Conservation (phyloP, 2,329 filamentous ascomycete species). For the Sporothrix variecibatus region DNA sequence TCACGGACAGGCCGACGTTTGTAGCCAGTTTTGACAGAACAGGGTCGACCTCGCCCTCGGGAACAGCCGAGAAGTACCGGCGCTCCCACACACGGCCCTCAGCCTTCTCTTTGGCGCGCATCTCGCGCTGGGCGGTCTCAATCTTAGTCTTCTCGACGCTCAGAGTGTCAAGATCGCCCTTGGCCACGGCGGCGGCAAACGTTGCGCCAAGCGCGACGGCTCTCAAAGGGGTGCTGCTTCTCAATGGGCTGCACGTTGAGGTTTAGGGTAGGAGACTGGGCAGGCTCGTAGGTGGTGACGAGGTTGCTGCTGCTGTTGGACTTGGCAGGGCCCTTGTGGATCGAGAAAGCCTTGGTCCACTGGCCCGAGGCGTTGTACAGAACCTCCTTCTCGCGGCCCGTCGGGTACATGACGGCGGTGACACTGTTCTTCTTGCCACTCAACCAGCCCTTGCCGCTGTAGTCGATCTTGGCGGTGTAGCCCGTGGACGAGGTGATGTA, state of each 20-base stretch:
- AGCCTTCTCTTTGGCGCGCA: slow-evolving; percentile 71
- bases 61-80: slow-evolving; percentile 70
- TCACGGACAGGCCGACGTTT: slow-evolving; percentile 49
- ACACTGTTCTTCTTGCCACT: slow-evolving; percentile 95
- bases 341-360: slow-evolving; percentile 82
- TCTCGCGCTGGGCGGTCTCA: slow-evolving; percentile 80
- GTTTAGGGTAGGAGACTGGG: slow-evolving; percentile 60
- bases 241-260: slow-evolving; percentile 72
- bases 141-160: slow-evolving; percentile 82
- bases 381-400: slow-evolving; percentile 70
- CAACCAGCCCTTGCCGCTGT: slow-evolving; percentile 90
- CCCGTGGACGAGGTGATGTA: slow-evolving; percentile 86
- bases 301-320: slow-evolving; percentile 45
- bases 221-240: slow-evolving; percentile 83
- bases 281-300: slow-evolving; percentile 63
- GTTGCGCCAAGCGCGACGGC: slow-evolving; percentile 81
- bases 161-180: slow-evolving; percentile 81
- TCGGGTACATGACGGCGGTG: slow-evolving; percentile 69
- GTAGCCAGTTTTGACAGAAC: slow-evolving; percentile 50
- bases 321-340: slow-evolving; percentile 66
- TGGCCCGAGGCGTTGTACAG: slow-evolving; percentile 84
- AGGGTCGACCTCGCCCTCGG: slow-evolving; percentile 47
- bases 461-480: slow-evolving; percentile 87
- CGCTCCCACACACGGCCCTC: slow-evolving; percentile 78
- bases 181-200: slow-evolving; percentile 77